Evolutionary conservation across 495 filamentous ascomycete genomes (phyloP), one percentile per base, ranked within the genome.

Genomic region (Cetradonia linearis): DNA sequence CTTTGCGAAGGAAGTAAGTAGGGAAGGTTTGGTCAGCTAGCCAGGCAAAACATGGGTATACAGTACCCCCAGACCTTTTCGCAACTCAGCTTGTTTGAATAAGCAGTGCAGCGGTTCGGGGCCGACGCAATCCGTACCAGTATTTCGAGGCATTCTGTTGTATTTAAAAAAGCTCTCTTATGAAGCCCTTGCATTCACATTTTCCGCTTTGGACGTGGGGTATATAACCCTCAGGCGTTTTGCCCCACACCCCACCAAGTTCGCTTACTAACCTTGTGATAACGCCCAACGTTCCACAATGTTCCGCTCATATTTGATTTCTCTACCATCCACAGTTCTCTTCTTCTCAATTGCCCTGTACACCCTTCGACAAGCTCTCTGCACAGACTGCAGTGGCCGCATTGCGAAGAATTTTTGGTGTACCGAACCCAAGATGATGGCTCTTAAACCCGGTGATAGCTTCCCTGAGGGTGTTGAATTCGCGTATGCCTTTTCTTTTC

Each of bases 391-490:
- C 28, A 50, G 14, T 25, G 28, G 48, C 48, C 5, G 25, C 27
- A 50, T 14, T 50, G 48, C 48, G 48, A 31, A 31, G 48, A 31
- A 28, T 13, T 31, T 50, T 25, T 6, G 25, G 25, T 50, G 25
- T 37, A 23, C 11, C 23, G 47, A 50, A 20, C 31, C 56, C 14
- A 48, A 59, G 56, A 52, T 91, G 88, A 71, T 87, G 73, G 75
- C 77, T 64, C 80, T 92, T 73, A 84, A 88, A 68, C 77, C 81
- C 67, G 91, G 91, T 69, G 87, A 94, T 70, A 78, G 77, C 70
- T 94, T 97, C 79, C 91, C 92, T 68, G 68, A 79, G 58, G 86
- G 78, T 63, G 87, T 95, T 20, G 74, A 75, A 65, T 96, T 96
- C 76, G 76, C 78, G 84, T 86, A 73, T 66, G 81, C 76, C 34